Evolutionary conservation across 2,329 filamentous ascomycete species (phyloP).

Genomic region (Corinectria fuckeliana): DNA sequence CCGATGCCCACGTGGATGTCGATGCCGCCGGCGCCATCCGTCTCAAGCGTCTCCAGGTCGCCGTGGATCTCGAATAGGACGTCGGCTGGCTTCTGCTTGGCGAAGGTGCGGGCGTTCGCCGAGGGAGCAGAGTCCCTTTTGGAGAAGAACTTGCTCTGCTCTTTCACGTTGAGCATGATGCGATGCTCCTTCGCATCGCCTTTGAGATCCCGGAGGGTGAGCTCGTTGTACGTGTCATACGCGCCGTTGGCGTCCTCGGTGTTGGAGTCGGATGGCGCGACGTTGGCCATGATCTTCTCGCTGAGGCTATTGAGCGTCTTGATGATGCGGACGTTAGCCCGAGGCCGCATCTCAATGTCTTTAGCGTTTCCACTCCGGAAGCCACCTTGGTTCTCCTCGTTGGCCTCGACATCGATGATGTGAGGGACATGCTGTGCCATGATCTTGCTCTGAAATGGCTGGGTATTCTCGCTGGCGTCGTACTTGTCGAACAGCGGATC

Average conservation of each 20-base stretch:
- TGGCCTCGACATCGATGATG: constrained; percentile 90
- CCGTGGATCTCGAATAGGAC: constrained; percentile 69
- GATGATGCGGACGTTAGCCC: constrained; percentile 84
- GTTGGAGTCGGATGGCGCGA: constrained; percentile 77
- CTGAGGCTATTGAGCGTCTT: constrained; percentile 88
- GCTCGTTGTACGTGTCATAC: constrained; percentile 76
- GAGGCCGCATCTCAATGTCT: constrained; percentile 87
- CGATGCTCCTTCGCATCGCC: constrained; percentile 76
- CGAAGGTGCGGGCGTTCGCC: constrained; percentile 60
- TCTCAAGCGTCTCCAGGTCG: constrained; percentile 63
- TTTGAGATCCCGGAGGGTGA: constrained; percentile 81
- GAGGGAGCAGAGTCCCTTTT: constrained; percentile 58
- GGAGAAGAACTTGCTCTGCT: constrained; percentile 84
- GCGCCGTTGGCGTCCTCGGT: constrained; percentile 63
- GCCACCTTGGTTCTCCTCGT: constrained; percentile 93
- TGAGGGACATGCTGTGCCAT: constrained; percentile 76
- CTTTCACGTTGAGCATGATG: constrained; percentile 85
- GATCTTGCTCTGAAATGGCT: constrained; percentile 58
- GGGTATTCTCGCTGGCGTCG: constrained; percentile 72
- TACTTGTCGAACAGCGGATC: constrained; percentile 89
- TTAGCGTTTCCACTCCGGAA: constrained; percentile 82
- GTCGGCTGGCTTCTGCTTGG: constrained; percentile 71
- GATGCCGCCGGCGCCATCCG: constrained; percentile 57
- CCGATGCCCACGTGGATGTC: constrained; percentile 71
- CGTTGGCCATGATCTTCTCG: constrained; percentile 90